Conservation (phyloP, 208 protist species). For the Trypanosomatidae sp. region DNA sequence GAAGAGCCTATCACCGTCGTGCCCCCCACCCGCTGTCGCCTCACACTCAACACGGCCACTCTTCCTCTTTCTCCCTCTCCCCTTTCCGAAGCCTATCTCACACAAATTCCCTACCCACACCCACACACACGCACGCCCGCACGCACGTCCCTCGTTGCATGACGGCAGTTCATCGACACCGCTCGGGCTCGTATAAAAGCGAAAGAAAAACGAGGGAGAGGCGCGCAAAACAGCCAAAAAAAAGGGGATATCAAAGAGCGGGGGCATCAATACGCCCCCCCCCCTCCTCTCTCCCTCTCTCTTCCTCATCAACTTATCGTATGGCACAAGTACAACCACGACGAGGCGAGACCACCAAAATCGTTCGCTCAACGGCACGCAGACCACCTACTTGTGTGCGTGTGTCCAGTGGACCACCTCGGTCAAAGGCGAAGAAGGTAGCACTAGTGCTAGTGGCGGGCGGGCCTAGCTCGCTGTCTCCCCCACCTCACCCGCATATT, state of each 20-base stretch:
- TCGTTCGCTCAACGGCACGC: background rate
- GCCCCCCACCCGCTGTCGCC: too few species aligned
- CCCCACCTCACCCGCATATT: background rate
- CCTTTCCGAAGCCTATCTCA: background rate
- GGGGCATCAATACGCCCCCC: too few species aligned
- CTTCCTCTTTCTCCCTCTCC: background rate
- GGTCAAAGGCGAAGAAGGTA: background rate
- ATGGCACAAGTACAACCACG: background rate
- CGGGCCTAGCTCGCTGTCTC: background rate
- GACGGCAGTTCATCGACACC: background rate
- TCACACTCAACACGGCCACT: background rate
- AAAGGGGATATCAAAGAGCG: background rate
- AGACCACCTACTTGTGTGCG: background rate
- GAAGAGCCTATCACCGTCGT: too few species aligned
- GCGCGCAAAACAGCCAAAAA: background rate
- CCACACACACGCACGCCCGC: background rate
- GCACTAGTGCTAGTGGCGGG: background rate
- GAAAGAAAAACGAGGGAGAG: background rate
- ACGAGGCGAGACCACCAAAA: background rate
- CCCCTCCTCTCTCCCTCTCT: too few species aligned
- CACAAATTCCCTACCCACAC: background rate
- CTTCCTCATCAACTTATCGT: background rate
- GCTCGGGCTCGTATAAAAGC: background rate
- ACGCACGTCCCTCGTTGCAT: background rate
- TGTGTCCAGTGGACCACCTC: background rate